Percentiles rank a stretch among this genome's conserved stretches.
Evolutionary conservation across 805 yeast species (phyloP).

Genomic region (Candida maltosa): DNA sequence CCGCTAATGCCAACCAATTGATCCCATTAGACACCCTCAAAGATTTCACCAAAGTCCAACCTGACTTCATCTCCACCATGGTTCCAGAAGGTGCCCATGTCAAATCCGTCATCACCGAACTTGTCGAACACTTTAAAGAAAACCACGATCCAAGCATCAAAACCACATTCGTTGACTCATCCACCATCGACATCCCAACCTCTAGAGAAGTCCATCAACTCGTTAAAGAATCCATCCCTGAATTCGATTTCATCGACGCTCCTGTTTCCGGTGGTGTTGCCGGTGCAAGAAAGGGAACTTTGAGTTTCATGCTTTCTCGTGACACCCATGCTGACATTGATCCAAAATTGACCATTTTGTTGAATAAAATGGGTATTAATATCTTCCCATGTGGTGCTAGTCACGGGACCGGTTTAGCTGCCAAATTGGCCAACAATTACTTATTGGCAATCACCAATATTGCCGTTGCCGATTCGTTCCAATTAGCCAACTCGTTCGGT

Average conservation of each 20-base stretch:
- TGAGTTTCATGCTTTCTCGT: slow-evolving; percentile 52
- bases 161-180: slow-evolving; percentile 42
- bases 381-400: slow-evolving; percentile 46
- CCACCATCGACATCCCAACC: slow-evolving; percentile 50
- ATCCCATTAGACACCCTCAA: slow-evolving; percentile 16
- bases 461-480: slow-evolving; percentile 55
- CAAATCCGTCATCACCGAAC: slow-evolving; percentile 33
- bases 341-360: slow-evolving; percentile 25
- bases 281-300: slow-evolving; percentile 50
- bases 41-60: slow-evolving; percentile 25
- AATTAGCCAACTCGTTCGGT: slow-evolving; percentile 47
- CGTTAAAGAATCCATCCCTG: slow-evolving; percentile 28
- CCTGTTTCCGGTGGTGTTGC: slow-evolving; percentile 57
- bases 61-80: slow-evolving; percentile 46
- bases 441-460: slow-evolving; percentile 50
- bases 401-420: slow-evolving; percentile 53
- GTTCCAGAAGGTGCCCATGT: slow-evolving; percentile 55
- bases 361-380: slow-evolving; percentile 45
- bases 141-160: slow-evolving; percentile 3
- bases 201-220: slow-evolving; percentile 37
- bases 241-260: slow-evolving; percentile 47
- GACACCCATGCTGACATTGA: slow-evolving; percentile 23
- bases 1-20: slow-evolving; percentile 13
- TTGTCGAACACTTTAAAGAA: slow-evolving; percentile 28
- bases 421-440: slow-evolving; percentile 52